phyloP scores from a whole-genome alignment of 768 basidiomycete species.

The Rhodotorula kratochvilovae region DNA sequence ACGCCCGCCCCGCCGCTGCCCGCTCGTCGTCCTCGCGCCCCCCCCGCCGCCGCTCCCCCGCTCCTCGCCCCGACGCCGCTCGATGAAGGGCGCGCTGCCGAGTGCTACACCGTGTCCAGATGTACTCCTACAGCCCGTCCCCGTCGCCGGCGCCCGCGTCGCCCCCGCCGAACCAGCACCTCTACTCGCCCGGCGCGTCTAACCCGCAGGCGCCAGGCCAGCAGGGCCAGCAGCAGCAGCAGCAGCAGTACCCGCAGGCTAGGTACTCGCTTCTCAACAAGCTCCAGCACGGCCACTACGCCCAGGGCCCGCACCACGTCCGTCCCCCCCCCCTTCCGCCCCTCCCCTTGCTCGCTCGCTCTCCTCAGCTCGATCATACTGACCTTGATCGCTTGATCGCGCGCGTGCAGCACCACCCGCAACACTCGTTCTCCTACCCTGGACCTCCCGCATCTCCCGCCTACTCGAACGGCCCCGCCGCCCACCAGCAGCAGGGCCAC shows the following conservation, averaged over 20 bases:
- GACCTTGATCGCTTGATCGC: neutral
- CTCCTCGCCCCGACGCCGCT: neutral
- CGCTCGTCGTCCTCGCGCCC: neutral
- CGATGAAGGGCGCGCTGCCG: neutral
- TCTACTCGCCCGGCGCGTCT: constrained; percentile 14
- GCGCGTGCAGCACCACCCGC: constrained; percentile 7
- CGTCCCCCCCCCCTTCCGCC: neutral
- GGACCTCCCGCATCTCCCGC: constrained; percentile 32
- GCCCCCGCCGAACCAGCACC: constrained; percentile 28
- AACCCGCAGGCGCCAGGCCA: neutral
- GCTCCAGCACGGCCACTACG: constrained; percentile 29
- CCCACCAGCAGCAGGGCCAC: constrained; percentile 19
- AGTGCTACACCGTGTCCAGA: neutral
- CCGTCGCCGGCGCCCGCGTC: constrained; percentile 28
- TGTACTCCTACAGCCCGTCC: constrained; percentile 22
- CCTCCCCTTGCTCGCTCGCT: neutral
- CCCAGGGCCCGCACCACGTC: constrained; percentile 30
- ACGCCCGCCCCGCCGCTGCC: no score
- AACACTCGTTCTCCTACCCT: constrained; percentile 28
- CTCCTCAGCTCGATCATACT: neutral
- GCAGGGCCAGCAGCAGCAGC: neutral
- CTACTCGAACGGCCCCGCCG: constrained; percentile 14
- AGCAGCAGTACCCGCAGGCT: neutral
- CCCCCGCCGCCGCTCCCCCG: neutral
- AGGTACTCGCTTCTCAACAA: constrained; percentile 34